Base-by-base conservation (phyloP, 2,329 filamentous ascomycete species). In the Daldinia eschscholtzii region DNA sequence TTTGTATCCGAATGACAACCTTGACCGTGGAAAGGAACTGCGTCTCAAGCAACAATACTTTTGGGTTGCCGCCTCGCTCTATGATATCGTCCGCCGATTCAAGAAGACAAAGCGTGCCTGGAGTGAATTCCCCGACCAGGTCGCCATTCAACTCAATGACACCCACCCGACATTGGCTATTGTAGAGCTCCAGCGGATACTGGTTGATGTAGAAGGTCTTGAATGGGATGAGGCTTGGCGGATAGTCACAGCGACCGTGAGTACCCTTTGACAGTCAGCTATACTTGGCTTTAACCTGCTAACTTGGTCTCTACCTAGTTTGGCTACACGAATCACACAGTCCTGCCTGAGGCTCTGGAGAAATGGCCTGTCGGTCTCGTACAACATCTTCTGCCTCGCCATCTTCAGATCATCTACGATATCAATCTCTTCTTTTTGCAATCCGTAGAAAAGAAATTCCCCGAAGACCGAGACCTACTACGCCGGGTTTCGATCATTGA, bases 1-100 rank as follows among this genome's bases (percentile, higher is more conserved):
- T 13, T 83, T 99, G 50, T 99, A 99, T 79, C 96, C 96, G 67
- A 99, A 99, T 77, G 95, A 98, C 82, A 98, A 97, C 81, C 88
- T 99, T 50, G 95, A 98, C 73, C 89, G 94, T 72, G 96, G 96
- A 70, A 99, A 99, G 82, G 96, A 99, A 84, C 89, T 99, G 71
- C 93, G 96, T 61, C 83, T 99, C 81, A 99, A 99, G 88, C 96
- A 99, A 81, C 96, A 99, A 81, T 99, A 99, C 86, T 99, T 99
- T 84, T 99, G 96, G 96, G 97, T 97, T 77, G 94, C 96, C 59
- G 96, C 96, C 15, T 99, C 96, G 15, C 87, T 99, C 3, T 93
- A 93, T 78, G 96, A 99, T 77, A 99, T 99, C 78, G 92, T 99
- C 67, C 92, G 96, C 65, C 91, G 96, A 66, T 99, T 98, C 89